Base-by-base conservation (phyloP, 768 basidiomycete genomes). In the Fomitopsis pulvina region DNA sequence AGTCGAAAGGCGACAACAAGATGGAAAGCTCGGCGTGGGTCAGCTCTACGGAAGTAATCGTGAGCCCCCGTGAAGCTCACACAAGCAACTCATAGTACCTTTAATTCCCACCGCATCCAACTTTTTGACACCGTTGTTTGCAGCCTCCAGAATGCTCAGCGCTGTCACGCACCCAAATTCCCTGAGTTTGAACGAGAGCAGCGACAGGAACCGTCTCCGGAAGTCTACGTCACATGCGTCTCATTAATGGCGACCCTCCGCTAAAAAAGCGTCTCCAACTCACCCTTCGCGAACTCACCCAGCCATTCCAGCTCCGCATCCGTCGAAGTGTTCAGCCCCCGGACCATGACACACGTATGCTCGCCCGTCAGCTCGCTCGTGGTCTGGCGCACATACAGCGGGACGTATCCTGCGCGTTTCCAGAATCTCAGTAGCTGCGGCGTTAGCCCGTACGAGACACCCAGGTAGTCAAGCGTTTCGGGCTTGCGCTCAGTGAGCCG, bases 291-390 rank as follows among this genome's bases (percentile, higher is more conserved):
- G 66, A 99, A 97, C 62, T 92, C 93, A 18, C 77, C 73, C 30
- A 99, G 60, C 93, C 95, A 98, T 43, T 81, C 81, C 32, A 89
- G 65, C 52, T 85, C 85, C 26, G 68, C 63, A 37, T 76, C 80
- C 14, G 66, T 66, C 30, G 76, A 83, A 63, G 76, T 87, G 63
- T 81, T 85, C 65, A 98, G 68, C 0, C 88, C 85, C 27, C 90
- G 78, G 0, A 95, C 79, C 96, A 99, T 98, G 29, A 97, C 85
- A 61, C 92, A 94, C 0, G 91, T 89, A 62, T 96, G 87, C 68
- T 99, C 96, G 32, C 96, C 96, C 0, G 96, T 99, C 45, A 98
- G 75, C 59, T 96, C 93, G 63, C 92, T 96, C 51, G 84, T 75
- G 4, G 92, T 95, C 68, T 98, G 96, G 26, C 95, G 83, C 26